phyloP scores from a whole-genome alignment of 495 filamentous ascomycete genomes.

The Aspergillus saccharolyticus region DNA sequence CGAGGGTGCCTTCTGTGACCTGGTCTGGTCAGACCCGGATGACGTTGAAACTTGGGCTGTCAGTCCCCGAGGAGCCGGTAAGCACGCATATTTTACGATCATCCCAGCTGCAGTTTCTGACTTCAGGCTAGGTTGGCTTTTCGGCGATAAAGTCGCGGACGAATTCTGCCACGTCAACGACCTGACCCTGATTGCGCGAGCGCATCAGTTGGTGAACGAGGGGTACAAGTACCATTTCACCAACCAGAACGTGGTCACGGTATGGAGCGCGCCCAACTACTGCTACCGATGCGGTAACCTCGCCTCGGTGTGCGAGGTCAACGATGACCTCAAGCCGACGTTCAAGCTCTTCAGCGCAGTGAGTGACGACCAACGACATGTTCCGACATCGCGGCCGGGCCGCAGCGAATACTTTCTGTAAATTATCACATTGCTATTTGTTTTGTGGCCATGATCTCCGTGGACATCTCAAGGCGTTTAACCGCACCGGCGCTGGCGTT shows the following conservation, averaged over 20 bases:
- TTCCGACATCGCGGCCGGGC: constrained; percentile 74
- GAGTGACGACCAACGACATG: constrained; percentile 81
- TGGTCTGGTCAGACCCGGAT: constrained; percentile 98
- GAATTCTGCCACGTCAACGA: constrained; percentile 99
- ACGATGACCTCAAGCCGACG: constrained; percentile 73
- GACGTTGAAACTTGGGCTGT: constrained; percentile 98
- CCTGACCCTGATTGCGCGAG: constrained; percentile 87
- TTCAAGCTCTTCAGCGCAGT: constrained; percentile 97
- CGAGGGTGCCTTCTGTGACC: constrained; percentile 95
- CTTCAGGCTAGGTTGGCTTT: constrained; percentile 67
- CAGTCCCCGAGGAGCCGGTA: constrained; percentile 80
- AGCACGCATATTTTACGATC: constrained; percentile 4
- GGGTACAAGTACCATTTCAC: constrained; percentile 98
- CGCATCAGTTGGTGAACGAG: constrained; percentile 96
- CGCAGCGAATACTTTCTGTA: constrained; percentile 94
- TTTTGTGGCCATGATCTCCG: constrained; percentile 11
- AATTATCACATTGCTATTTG: constrained; percentile 22
- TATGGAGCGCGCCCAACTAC: constrained; percentile 61
- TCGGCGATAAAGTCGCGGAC: constrained; percentile 94
- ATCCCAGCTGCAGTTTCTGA: neutral
- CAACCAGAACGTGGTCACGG: constrained; percentile 95
- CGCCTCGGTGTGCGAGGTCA: constrained; percentile 92
- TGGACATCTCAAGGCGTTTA: constrained; percentile 6
- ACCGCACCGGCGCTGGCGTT: constrained; percentile 42
- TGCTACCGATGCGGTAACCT: constrained; percentile 61